Evolutionary conservation across 2,329 filamentous ascomycete species (phyloP).

Genomic region (Arthrobotrys iridis): DNA sequence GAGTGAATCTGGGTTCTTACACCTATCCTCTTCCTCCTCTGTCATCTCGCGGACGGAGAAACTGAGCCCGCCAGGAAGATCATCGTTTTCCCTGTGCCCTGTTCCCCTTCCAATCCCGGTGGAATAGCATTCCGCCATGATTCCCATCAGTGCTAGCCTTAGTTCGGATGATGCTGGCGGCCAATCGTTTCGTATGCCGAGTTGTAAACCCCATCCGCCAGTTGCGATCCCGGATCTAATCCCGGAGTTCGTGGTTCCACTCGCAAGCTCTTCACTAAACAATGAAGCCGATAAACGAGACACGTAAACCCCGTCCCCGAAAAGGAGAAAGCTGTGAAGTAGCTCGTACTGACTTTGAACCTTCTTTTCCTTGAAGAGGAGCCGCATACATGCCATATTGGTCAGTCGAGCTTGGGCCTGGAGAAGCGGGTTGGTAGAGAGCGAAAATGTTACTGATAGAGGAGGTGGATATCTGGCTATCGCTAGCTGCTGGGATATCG

Average conservation of each 20-base stretch:
- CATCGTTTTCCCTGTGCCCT: slow-evolving; percentile 55
- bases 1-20: slow-evolving; percentile 82
- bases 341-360: slow-evolving; percentile 77
- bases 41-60: slow-evolving; percentile 87
- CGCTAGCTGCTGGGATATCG: not conserved
- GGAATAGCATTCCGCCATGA: slow-evolving; percentile 78
- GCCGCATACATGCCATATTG: slow-evolving; percentile 77
- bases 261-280: slow-evolving; percentile 82
- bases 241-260: slow-evolving; percentile 74
- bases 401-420: slow-evolving; percentile 75
- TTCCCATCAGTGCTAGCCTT: slow-evolving; percentile 85
- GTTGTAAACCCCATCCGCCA: slow-evolving; percentile 76
- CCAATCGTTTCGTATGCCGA: slow-evolving; percentile 85
- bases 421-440: slow-evolving; percentile 81
- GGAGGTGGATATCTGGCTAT: slow-evolving; percentile 57
- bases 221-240: slow-evolving; percentile 60
- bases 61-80: slow-evolving; percentile 75
- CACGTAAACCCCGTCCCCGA: slow-evolving; percentile 85
- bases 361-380: slow-evolving; percentile 79
- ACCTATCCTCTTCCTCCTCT: slow-evolving; percentile 79
- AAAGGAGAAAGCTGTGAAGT: slow-evolving; percentile 81
- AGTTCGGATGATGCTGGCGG: slow-evolving; percentile 93
- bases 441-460: slow-evolving; percentile 65
- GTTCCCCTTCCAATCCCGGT: slow-evolving; percentile 56
- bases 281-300: slow-evolving; percentile 81